Percentiles rank a stretch among this genome's conserved stretches.
phyloP scores from a whole-genome alignment of 1,284 basidiomycete genomes.

The Apiotrichum montevideense region DNA sequence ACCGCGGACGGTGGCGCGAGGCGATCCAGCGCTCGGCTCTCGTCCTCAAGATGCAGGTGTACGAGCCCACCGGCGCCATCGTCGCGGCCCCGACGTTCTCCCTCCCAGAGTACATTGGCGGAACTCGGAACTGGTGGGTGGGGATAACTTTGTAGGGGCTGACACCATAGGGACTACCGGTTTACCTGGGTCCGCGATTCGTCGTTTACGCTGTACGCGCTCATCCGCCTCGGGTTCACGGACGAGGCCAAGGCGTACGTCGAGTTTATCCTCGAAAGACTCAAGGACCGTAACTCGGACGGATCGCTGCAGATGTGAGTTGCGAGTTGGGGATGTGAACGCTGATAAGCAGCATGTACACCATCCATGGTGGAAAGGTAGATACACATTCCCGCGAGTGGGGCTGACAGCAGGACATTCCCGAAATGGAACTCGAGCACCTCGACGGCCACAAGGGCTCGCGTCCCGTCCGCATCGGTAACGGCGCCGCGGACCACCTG shows the following conservation, averaged over 20 bases:
- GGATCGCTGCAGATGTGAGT: slow-evolving; percentile 79
- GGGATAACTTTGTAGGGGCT: not conserved
- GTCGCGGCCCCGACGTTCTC: slow-evolving; percentile 90
- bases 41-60: slow-evolving; percentile 53
- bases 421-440: slow-evolving; percentile 74
- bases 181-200: slow-evolving; percentile 70
- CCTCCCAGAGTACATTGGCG: slow-evolving; percentile 82
- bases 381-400: not conserved
- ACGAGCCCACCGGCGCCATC: slow-evolving; percentile 59
- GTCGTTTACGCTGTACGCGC: slow-evolving; percentile 83
- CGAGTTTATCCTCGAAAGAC: slow-evolving; percentile 77
- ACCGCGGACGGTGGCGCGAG: slow-evolving; percentile 89
- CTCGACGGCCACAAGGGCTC: slow-evolving; percentile 76
- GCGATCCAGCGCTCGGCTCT: slow-evolving; percentile 79
- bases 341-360: slow-evolving; percentile 37
- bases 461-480: slow-evolving; percentile 63
- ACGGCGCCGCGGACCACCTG: slow-evolving; percentile 81
- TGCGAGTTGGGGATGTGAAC: no score
- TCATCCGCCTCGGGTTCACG: slow-evolving; percentile 84
- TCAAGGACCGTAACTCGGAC: slow-evolving; percentile 74
- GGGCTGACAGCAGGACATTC: slow-evolving; percentile 52
- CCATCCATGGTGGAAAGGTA: slow-evolving; percentile 57
- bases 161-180: slow-evolving; percentile 35
- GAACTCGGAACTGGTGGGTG: slow-evolving; percentile 54
- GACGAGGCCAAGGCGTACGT: slow-evolving; percentile 67